Base-by-base conservation (phyloP, 495 filamentous ascomycete genomes). In the Bathelium albidoporum region DNA sequence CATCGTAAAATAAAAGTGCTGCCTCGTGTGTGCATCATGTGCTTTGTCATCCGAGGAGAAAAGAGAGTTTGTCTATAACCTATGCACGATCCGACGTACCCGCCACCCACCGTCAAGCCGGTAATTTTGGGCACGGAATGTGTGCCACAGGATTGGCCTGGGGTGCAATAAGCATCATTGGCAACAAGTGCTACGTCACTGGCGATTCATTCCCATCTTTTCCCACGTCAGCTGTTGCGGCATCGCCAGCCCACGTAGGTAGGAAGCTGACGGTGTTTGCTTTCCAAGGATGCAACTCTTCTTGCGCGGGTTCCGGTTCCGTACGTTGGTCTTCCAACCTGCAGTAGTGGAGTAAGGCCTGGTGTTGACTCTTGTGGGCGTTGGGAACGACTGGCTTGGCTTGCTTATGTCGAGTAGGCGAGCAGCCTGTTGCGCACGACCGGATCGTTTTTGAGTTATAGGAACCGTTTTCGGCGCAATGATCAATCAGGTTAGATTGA, bases 231-330 rank as follows among this genome's bases (percentile, higher is more conserved):
- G 49, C 49, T 55, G 49, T 12, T 29, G 24, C 49, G 22, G 49
- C 49, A 29, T 29, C 49, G 26, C 12, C 10, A 55, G 11, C 49
- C 24, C 22, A 24, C 44, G 5, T 14, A 39, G 5, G 34, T n/a
- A 49, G 44, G 44, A 49, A 49, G 44, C 44, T 49, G 44, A 49
- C 44, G 44, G 18, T 55, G 49, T 55, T 55, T 55, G 49, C 49
- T 55, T 55, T 55, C n/a, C 49, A n/a, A 55, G 49, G 49, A 29
- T 55, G 24, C 16, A 55, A n/a, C 3, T 49, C 9, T 29, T 55
- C 29, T 29, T 29, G 4, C 29, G 12, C 29, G 26, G n/a, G 49
- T 24, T 10, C 49, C 9, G 24, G 10, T 20, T 24, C 49, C 9
- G 20, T 26, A 20, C 7, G 29, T 9, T 26, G 43, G 43, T n/a